A percentile compares a stretch with the other conserved stretches of the same genome.
Evolutionary conservation across 2,329 filamentous ascomycete species (phyloP).

Genomic region (Ascochyta koolunga): DNA sequence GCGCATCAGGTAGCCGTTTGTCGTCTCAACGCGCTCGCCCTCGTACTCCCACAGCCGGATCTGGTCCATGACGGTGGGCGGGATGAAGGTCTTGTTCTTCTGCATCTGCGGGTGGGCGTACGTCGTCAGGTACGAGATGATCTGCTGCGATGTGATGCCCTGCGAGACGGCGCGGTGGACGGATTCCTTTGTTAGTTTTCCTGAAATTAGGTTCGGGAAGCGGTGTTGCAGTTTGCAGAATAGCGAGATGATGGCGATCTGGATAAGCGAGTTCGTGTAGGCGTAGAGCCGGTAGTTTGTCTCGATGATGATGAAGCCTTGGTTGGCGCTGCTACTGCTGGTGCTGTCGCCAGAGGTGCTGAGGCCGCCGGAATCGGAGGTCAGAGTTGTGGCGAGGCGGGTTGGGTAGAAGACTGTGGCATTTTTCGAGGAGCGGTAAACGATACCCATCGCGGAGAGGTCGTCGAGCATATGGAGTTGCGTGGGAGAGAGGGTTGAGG

Average conservation of each 20-base stretch:
- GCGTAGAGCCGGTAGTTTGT: constrained; percentile 98
- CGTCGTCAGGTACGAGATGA: constrained; percentile 88
- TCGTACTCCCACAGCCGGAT: constrained; percentile 98
- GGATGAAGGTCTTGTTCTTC: constrained; percentile 76
- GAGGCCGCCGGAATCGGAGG: constrained; percentile 74
- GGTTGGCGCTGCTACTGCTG: constrained; percentile 50
- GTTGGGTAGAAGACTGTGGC: constrained; percentile 79
- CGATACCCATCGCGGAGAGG: constrained; percentile 88
- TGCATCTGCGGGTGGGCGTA: constrained; percentile 96
- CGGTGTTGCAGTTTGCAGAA: constrained; percentile 88
- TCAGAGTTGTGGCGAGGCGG: constrained; percentile 90
- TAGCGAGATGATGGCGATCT: constrained; percentile 90
- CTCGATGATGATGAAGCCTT: constrained; percentile 92
- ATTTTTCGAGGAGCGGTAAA: constrained; percentile 65
- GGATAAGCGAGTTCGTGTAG: constrained; percentile 90
- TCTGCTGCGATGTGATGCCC: constrained; percentile 94
- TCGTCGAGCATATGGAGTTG: constrained; percentile 89
- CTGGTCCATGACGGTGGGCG: constrained; percentile 95
- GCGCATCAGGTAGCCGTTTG: constrained; percentile 83
- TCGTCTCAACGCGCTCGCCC: constrained; percentile 89
- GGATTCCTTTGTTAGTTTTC: constrained; percentile 86
- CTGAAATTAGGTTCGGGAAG: constrained; percentile 92
- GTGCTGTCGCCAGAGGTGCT: constrained; percentile 64
- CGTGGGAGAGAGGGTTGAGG: constrained; percentile 77
- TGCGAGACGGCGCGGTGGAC: constrained; percentile 84